phyloP scores from a whole-genome alignment of 352 stramenopile species.

The Globisporangium emineosum region DNA sequence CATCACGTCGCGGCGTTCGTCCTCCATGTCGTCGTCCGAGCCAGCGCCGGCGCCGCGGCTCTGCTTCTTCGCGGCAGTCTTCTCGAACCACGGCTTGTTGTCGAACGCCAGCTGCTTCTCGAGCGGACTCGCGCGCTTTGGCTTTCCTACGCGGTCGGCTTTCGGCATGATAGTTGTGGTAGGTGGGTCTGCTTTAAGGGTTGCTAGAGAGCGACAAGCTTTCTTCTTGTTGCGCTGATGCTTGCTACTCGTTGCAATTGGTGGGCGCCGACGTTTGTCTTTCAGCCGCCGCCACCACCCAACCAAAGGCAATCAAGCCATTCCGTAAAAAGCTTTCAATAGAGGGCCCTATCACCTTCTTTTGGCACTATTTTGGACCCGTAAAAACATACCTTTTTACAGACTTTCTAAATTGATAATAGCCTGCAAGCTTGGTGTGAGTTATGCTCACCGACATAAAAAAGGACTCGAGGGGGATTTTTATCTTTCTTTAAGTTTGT shows the following conservation, averaged over 20 bases:
- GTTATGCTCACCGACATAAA: no score
- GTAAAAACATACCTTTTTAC: not conserved
- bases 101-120: conserved; percentile 87
- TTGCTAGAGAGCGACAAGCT: not conserved
- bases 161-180: conserved; percentile 51
- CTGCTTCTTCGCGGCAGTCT: conserved; percentile 34
- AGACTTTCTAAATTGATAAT: no score
- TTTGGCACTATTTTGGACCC: not conserved
- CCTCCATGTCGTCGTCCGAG: conserved; percentile 55
- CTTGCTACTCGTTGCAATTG: conserved; percentile 10
- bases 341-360: not conserved
- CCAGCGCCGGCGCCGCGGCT: conserved; percentile 20
- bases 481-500: no score
- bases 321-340: conserved; percentile 18
- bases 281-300: conserved; percentile 16
- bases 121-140: conserved; percentile 81
- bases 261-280: conserved; percentile 1
- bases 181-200: not conserved
- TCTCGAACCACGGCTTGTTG: conserved; percentile 86
- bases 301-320: conserved; percentile 19
- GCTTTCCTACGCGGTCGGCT: conserved; percentile 56
- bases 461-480: no score
- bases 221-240: not conserved
- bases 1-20: conserved; percentile 63
- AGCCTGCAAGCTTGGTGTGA: no score